Percentiles rank a stretch among this genome's conserved stretches.
Evolutionary conservation across 106 monocot species (phyloP).

Genomic region (Dendrobium chrysotoxum): DNA sequence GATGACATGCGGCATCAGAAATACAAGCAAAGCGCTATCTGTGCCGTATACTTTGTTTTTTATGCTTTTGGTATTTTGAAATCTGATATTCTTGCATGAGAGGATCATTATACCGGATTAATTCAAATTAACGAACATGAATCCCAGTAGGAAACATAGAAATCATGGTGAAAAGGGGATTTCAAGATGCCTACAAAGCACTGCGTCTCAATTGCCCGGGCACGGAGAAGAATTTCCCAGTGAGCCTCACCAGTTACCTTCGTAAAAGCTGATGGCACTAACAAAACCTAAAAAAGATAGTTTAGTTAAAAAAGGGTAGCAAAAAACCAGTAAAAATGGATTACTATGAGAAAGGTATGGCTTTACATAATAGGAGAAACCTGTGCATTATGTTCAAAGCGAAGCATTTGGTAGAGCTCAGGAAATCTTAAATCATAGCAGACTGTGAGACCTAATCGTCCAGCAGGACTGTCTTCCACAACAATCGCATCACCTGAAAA

Average conservation of each 20-base stretch:
- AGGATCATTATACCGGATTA: constrained; percentile 3
- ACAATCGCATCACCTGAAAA: constrained; percentile 50
- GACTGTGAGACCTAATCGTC: constrained; percentile 75
- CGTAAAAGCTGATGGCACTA: constrained; percentile 94
- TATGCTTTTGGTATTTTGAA: background rate
- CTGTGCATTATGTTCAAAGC: constrained; percentile 83
- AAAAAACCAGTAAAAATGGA: constrained; percentile 1
- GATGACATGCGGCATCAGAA: background rate
- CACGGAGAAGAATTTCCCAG: constrained; percentile 93
- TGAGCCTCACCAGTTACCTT: constrained; percentile 87
- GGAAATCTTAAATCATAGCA: constrained; percentile 98
- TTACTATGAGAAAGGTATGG: background rate
- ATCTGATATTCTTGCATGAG: background rate
- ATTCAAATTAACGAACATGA: background rate
- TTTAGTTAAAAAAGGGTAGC: constrained; percentile 4
- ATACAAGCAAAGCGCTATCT: background rate
- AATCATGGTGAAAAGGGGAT: background rate
- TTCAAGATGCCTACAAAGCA: constrained; percentile 56
- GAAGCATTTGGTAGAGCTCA: constrained; percentile 69
- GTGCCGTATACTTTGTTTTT: background rate
- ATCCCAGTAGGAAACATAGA: constrained; percentile 13
- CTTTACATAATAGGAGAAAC: constrained; percentile 21
- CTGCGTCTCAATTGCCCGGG: constrained; percentile 93
- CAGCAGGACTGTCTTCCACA: constrained; percentile 73
- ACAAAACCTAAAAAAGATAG: constrained; percentile 51